A percentile compares a stretch with the other conserved stretches of the same genome.
These are phyloP conservation scores for Kluyveromyces dobzhanskii DNA, from an alignment of 805 yeast species.

Conservation along the genomic window DNA sequence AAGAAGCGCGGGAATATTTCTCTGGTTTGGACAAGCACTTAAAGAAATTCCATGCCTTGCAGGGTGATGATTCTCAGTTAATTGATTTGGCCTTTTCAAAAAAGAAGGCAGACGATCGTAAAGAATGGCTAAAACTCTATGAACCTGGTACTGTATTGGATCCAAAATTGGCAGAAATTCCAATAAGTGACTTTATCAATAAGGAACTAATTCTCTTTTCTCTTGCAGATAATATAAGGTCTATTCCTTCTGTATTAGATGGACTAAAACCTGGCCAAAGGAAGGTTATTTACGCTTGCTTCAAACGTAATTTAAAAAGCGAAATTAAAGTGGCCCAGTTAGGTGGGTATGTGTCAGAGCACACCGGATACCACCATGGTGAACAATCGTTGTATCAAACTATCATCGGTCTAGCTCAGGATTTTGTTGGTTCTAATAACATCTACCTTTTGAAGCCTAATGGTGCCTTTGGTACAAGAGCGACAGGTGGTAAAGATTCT, in stretches of 20 bases:
- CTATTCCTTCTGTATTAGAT: constrained; percentile 89
- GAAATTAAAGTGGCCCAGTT: constrained; percentile 89
- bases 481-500: constrained; percentile 95
- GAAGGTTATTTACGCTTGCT: constrained; percentile 81
- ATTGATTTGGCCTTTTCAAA: constrained; percentile 93
- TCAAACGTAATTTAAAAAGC: constrained; percentile 60
- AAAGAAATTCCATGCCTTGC: constrained; percentile 74
- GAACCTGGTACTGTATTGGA: constrained; percentile 90
- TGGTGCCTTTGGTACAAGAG: constrained; percentile 95
- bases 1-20: constrained; percentile 84
- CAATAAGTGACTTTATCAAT: constrained; percentile 89
- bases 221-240: constrained; percentile 93
- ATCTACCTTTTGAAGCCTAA: constrained; percentile 77
- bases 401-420: constrained; percentile 89
- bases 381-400: constrained; percentile 83
- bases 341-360: constrained; percentile 81
- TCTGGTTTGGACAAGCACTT: constrained; percentile 76
- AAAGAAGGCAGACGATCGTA: constrained; percentile 93
- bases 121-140: constrained; percentile 90
- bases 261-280: constrained; percentile 97
- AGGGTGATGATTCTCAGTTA: constrained; percentile 63
- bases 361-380: constrained; percentile 94
- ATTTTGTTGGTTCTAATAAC: constrained; percentile 88
- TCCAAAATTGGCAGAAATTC: constrained; percentile 65
- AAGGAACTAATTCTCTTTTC: constrained; percentile 91